phyloP scores from a whole-genome alignment of 2,329 filamentous ascomycete genomes.

The Apiospora koreana region DNA sequence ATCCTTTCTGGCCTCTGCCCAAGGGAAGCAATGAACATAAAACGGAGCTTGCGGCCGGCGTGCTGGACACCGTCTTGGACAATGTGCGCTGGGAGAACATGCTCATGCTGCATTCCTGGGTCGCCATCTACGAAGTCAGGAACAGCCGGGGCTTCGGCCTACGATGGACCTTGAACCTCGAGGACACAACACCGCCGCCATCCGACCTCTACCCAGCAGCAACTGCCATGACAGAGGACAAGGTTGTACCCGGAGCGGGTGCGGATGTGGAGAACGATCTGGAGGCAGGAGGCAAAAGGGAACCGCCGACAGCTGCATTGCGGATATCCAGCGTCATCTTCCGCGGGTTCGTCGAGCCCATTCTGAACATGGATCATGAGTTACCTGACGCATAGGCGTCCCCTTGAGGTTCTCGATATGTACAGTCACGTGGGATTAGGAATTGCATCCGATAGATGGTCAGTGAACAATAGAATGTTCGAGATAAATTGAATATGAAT shows the following conservation, averaged over 20 bases:
- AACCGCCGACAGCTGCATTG: neutral
- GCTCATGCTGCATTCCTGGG: neutral
- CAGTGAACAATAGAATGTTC: too few relatives aligned
- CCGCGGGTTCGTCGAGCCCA: slow-evolving; percentile 8
- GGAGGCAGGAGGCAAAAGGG: neutral
- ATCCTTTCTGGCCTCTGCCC: slow-evolving; percentile 4
- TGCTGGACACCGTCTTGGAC: neutral
- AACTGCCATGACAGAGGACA: neutral
- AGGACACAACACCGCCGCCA: neutral
- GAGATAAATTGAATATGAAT: too few relatives aligned
- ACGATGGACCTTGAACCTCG: neutral
- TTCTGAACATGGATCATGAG: slow-evolving; percentile 1
- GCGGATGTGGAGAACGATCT: neutral
- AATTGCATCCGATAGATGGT: too few relatives aligned
- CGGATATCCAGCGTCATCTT: slow-evolving; percentile 2
- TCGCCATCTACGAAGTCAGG: slow-evolving; percentile 9
- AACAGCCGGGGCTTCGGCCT: slow-evolving; percentile 1
- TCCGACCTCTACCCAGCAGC: neutral
- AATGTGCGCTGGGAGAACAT: neutral
- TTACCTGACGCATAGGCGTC: neutral
- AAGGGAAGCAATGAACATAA: slow-evolving; percentile 7
- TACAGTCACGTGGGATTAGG: too few relatives aligned
- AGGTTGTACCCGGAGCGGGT: neutral
- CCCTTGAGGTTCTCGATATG: too few relatives aligned
- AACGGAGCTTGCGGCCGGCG: neutral